A percentile compares a stretch with the other conserved stretches of the same genome.
phyloP scores from a whole-genome alignment of 73 alveolate species.

The Symbiodinium natans region DNA sequence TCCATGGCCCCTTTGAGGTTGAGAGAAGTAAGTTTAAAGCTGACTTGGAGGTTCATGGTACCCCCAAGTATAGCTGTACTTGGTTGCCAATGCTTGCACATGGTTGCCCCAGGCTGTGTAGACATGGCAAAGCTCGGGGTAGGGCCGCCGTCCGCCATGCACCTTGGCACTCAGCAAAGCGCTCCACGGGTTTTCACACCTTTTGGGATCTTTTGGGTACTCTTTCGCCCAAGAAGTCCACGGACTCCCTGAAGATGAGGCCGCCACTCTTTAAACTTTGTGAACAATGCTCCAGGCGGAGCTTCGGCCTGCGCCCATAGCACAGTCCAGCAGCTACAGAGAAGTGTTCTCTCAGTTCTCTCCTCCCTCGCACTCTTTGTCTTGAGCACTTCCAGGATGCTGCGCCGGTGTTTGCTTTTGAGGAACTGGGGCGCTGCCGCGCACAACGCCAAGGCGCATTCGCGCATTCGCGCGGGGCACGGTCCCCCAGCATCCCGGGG shows the following conservation, averaged over 20 bases:
- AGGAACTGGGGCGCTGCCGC: not conserved
- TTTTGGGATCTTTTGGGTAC: too few relatives aligned
- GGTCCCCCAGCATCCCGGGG: not conserved
- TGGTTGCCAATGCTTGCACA: too few relatives aligned
- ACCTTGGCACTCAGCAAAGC: not conserved
- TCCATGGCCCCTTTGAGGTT: not conserved
- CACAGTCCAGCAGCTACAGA: not conserved
- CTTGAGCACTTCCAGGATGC: too few relatives aligned
- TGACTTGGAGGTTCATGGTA: too few relatives aligned
- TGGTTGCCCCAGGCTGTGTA: too few relatives aligned
- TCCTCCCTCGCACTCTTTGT: too few relatives aligned
- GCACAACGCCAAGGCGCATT: not conserved
- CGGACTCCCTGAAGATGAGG: not conserved
- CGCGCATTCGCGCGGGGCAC: not conserved
- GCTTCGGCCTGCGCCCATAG: constrained; percentile 65
- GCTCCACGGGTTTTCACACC: too few relatives aligned
- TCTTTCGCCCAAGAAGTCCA: too few relatives aligned
- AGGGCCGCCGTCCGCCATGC: not conserved
- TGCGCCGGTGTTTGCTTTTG: too few relatives aligned
- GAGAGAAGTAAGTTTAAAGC: too few relatives aligned
- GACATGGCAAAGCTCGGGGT: not conserved
- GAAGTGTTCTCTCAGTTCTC: not conserved
- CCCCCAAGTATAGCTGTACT: too few relatives aligned
- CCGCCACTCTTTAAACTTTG: constrained; percentile 42
- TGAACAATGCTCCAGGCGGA: constrained; percentile 83